Base-by-base conservation (phyloP, 2,329 filamentous ascomycete genomes). In the Hypoxylon sp. region DNA sequence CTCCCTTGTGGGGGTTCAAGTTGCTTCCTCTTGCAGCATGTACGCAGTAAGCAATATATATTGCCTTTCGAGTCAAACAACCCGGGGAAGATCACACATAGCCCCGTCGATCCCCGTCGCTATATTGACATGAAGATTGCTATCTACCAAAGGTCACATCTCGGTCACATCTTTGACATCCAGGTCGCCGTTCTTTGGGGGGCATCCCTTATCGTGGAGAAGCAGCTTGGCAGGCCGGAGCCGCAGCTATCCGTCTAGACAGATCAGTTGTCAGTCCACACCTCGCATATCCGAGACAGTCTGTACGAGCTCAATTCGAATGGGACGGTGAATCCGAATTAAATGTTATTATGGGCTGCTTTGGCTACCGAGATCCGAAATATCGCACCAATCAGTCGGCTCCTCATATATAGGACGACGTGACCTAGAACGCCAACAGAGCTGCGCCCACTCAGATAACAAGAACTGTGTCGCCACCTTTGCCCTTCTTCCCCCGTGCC, bases 311-410 rank as follows among this genome's bases (percentile, higher is more conserved):
- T 51, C 53, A 38, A 33, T 47, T 43, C 23, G 51, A 33, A 29
- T 33, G 33, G 40, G 26, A 42, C 58, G 48, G 55, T 40, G 37
- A 58, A 48, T 54, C 51, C 52, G 55, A 57, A 61, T 62, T 56
- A 57, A 56, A 37, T 54, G 21, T 40, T 54, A 55, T 59, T 59
- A 56, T 54, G 50, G 31, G 40, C 48, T 61, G 56, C 58, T 55
- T 35, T n/a, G 38, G 2, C 3, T n/a, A 42, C 21, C 38, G 58
- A 63, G 54, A 55, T 50, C 60, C 57, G 57, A 63, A 18, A 56
- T 59, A 55, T 63, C 37, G 42, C 61, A 59, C 61, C 55, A 63
- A 63, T 63, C 54, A 56, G 42, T 53, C 55, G 38, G 53, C 29
- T 23, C 48, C 53, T 48, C 29, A 49, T 48, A 58, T 55, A 60